Evolutionary conservation across 495 filamentous ascomycete species (phyloP).

Genomic region (Neurospora sp.): DNA sequence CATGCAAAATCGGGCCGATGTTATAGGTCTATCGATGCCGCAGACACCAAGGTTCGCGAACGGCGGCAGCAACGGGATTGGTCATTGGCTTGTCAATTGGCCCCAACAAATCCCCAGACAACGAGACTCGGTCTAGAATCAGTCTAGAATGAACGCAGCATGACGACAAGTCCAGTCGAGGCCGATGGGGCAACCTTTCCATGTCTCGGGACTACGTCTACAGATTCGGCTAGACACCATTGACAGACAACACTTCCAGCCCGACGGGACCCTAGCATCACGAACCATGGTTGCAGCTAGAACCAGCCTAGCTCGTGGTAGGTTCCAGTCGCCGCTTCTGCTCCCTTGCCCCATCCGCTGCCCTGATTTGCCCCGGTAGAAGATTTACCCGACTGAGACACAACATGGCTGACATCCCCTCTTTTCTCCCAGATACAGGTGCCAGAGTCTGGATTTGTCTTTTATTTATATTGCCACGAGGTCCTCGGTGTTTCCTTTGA

Average conservation of each 20-base stretch:
- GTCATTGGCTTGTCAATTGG: background rate
- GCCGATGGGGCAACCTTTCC: background rate
- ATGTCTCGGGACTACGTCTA: background rate
- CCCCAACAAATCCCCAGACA: background rate
- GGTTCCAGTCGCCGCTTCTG: background rate
- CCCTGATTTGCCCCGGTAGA: background rate
- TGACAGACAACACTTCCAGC: background rate
- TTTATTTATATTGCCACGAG: background rate
- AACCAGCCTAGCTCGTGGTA: background rate
- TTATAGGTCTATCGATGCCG: background rate
- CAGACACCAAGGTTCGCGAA: background rate
- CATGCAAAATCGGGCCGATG: background rate
- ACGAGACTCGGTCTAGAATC: background rate
- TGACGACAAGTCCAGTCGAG: background rate
- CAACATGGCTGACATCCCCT: background rate
- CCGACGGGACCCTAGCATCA: background rate
- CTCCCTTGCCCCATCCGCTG: background rate
- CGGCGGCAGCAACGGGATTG: background rate
- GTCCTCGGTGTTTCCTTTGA: background rate
- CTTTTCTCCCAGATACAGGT: background rate
- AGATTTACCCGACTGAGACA: background rate
- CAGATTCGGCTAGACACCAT: background rate
- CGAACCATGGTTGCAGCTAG: background rate
- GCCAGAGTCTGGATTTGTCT: background rate
- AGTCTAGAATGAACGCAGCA: background rate